These are phyloP conservation scores for Agaricales sp. DNA, from an alignment of 1,284 basidiomycete genomes.

Conservation along the genomic window DNA sequence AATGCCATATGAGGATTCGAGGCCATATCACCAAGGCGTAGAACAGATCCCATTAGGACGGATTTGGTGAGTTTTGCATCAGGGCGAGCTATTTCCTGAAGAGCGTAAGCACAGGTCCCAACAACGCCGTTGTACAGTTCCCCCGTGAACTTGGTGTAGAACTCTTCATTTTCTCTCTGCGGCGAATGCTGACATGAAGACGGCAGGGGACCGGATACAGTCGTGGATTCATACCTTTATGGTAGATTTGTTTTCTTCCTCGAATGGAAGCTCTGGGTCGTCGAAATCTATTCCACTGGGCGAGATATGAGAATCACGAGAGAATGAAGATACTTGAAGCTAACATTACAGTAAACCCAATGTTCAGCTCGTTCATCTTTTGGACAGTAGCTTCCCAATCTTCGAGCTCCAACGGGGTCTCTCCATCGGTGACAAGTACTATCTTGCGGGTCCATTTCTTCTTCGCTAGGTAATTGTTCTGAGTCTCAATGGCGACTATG, in stretches of 20 bases:
- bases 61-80: conserved; percentile 64
- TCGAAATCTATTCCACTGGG: conserved; percentile 79
- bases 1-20: conserved; percentile 59
- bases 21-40: conserved; percentile 71
- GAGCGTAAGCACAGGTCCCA: conserved; percentile 64
- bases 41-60: conserved; percentile 43
- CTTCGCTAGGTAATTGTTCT: conserved; percentile 46
- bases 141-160: conserved; percentile 50
- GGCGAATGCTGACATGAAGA: conserved; percentile 7
- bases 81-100: conserved; percentile 60
- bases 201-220: neutral
- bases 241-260: conserved; percentile 57
- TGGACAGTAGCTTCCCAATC: conserved; percentile 64
- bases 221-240: conserved; percentile 48
- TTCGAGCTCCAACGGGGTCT: conserved; percentile 58
- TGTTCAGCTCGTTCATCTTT: conserved; percentile 54
- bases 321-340: neutral
- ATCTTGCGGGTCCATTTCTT: conserved; percentile 77
- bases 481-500: conserved; percentile 77
- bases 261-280: conserved; percentile 54
- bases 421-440: conserved; percentile 73
- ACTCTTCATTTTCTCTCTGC: conserved; percentile 70
- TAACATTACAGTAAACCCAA: conserved; percentile 58
- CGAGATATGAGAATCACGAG: conserved; percentile 5
- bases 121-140: conserved; percentile 40